Evolutionary conservation across 2,329 filamentous ascomycete genomes (phyloP), one percentile per base, ranked within the genome.

Genomic region (Alternaria gaisen): DNA sequence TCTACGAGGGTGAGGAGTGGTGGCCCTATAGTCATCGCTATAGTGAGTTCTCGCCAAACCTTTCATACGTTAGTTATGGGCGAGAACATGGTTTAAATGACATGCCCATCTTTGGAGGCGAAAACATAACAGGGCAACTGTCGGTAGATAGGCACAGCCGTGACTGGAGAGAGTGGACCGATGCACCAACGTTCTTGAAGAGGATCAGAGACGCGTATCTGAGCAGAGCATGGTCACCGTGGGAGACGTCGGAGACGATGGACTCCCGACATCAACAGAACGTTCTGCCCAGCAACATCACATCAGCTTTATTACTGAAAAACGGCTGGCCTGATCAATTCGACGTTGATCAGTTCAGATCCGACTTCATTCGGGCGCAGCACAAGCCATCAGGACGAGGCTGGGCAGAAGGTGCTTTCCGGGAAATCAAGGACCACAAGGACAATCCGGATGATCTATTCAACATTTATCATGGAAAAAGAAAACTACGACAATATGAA

Each of bases 251-350:
- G 11, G 54, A 66, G 32, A 7, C 6, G 24, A 26, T 26, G 24
- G 24, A 26, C 24, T 26, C 46, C 47, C 4, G 42, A 53, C 32
- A 53, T 2, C 55, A 55, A 4, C 63, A 56, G 28, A 57, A 55
- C 20, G 28, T 61, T 20, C 44, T 59, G 18, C 11, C 20, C 6
- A 22, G 32, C 9, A 28, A 22, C 5, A 50, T 61, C 32, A 63
- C 55, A 9, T 26, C 46, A 24, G 14, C 24, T 8, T 34, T 68
- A 3, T 46, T 64, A 9, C 43, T 32, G 11, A 56, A 52, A 2
- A 64, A 66, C 28, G 64, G 65, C 11, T 66, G 65, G 66, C 65
- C 55, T 5, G 4, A 48, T 11, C 12, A 53, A 2, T 60, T 64
- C 24, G 16, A 64, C 12, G n/a, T 56, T 6, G 43, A 48, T 12